Conservation (phyloP, 306 rosid genomes). For the Lithocarpus polystachyus region DNA sequence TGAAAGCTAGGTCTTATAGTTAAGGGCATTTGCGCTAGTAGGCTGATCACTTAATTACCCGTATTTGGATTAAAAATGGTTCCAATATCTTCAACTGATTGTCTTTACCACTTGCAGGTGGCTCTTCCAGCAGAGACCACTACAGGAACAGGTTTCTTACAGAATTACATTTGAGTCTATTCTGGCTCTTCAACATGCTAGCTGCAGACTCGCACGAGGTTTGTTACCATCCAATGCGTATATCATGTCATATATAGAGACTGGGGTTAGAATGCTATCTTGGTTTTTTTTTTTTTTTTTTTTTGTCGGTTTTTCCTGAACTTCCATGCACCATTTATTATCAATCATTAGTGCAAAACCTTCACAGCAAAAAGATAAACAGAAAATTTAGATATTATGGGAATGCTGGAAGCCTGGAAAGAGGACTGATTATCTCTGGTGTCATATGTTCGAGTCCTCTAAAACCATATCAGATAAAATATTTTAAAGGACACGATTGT, state of each 20-base stretch:
- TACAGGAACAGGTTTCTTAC: slow-evolving; percentile 69
- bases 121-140: slow-evolving; percentile 91
- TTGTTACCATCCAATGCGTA: slow-evolving; percentile 6
- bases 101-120: slow-evolving; percentile 50
- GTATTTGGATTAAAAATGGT: slow-evolving; percentile 7
- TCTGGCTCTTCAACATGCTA: slow-evolving; percentile 88
- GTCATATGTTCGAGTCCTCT: not conserved
- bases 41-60: not conserved
- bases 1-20: not conserved
- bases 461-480: not conserved
- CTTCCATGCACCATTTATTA: not conserved
- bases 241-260: not conserved
- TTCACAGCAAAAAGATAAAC: not conserved
- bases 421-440: not conserved
- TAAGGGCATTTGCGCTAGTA: not conserved
- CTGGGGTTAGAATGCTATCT: not conserved
- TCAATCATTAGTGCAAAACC: not conserved
- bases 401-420: not conserved
- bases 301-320: not conserved
- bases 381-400: not conserved
- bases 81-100: slow-evolving; percentile 1
- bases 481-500: too few relatives aligned
- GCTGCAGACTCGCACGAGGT: slow-evolving; percentile 55
- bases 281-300: not conserved
- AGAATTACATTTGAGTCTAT: slow-evolving; percentile 68